A percentile compares a stretch with the other conserved stretches of the same genome.
Conservation (phyloP, 2,329 filamentous ascomycete genomes). For the Microdochium paspali region DNA sequence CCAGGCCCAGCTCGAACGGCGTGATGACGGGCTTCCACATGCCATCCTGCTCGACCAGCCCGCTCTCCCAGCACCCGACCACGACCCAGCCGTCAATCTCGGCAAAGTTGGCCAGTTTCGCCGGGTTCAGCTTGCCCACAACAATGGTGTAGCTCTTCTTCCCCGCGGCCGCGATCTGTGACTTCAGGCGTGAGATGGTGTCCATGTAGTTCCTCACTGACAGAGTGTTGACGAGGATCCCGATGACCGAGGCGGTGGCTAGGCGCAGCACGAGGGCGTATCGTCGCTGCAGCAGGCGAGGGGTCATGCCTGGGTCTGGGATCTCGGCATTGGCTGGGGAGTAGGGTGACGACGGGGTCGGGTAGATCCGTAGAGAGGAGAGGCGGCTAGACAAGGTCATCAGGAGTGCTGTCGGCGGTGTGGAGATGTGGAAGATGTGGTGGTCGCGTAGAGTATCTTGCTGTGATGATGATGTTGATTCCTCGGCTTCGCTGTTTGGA, state of each 20-base stretch:
- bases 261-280: conserved; percentile 81
- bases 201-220: conserved; percentile 83
- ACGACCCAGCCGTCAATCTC: conserved; percentile 97
- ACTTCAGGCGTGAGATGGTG: conserved; percentile 65
- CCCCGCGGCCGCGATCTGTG: conserved; percentile 65
- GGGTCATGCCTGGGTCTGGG: conserved; percentile 29
- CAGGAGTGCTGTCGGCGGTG: conserved; percentile 72
- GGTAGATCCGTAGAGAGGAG: conserved; percentile 67
- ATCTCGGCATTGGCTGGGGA: conserved; percentile 37
- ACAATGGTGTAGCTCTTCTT: conserved; percentile 97
- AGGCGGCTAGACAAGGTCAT: conserved; percentile 81
- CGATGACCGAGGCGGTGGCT: conserved; percentile 73
- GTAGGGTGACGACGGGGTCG: conserved; percentile 38
- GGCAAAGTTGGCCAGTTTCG: conserved; percentile 92
- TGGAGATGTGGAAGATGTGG: conserved; percentile 76
- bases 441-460: conserved; percentile 49
- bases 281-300: conserved; percentile 62
- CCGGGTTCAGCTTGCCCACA: conserved; percentile 90
- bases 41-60: conserved; percentile 76
- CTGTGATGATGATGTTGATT: conserved; percentile 16
- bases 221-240: conserved; percentile 92
- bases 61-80: conserved; percentile 96
- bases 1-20: conserved; percentile 83
- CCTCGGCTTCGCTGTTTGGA: conserved; percentile 26
- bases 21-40: conserved; percentile 88